phyloP scores from a whole-genome alignment of 257 asterid genomes.

The Lavandula angustifolia region DNA sequence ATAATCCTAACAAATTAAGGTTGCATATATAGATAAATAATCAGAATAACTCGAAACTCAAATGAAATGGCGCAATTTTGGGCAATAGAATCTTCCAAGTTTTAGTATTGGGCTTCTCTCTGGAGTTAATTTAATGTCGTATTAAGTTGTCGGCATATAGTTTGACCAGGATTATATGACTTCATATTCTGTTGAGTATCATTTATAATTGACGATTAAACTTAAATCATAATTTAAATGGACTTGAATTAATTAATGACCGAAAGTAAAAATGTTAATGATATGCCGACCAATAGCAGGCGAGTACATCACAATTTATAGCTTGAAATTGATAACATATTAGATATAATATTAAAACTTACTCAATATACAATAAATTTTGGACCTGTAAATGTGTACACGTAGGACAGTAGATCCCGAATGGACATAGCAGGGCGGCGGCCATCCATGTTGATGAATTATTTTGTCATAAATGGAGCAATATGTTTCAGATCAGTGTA shows the following conservation, averaged over 20 bases:
- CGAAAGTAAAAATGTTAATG: background rate
- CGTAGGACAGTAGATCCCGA: conserved; percentile 1
- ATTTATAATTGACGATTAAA: background rate
- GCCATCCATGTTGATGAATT: conserved; percentile 5
- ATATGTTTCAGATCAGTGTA: conserved; percentile 13
- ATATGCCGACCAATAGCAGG: conserved; percentile 18
- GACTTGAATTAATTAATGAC: background rate
- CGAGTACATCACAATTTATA: background rate
- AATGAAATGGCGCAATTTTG: too few relatives aligned
- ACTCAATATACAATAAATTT: too few relatives aligned
- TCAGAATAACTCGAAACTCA: too few relatives aligned
- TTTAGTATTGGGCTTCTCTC: too few relatives aligned
- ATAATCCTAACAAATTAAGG: too few relatives aligned
- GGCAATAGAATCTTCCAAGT: too few relatives aligned
- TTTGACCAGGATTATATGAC: background rate
- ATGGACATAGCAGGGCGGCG: conserved; percentile 1
- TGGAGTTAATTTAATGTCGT: background rate
- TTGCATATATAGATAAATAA: too few relatives aligned
- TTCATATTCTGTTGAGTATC: background rate
- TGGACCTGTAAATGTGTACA: too few relatives aligned
- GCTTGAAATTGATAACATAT: background rate
- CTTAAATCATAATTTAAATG: background rate
- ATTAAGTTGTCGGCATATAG: background rate
- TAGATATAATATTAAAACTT: background rate
- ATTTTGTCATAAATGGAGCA: background rate